Conservation (phyloP, 2,329 filamentous ascomycete species). For the Chrysoporthe cubensis region DNA sequence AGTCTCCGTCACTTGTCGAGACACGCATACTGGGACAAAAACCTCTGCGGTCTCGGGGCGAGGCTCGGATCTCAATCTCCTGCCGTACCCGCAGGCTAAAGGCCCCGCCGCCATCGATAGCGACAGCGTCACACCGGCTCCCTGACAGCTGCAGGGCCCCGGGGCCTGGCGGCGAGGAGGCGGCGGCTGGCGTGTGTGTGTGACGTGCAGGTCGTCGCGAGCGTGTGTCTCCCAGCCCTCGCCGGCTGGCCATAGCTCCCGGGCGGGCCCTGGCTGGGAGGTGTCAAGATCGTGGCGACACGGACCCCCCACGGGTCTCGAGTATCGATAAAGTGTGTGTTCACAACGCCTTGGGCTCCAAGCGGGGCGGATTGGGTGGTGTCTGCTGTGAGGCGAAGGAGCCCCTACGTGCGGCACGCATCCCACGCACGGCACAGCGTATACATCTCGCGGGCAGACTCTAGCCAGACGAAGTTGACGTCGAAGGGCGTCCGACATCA, state of each 20-base stretch:
- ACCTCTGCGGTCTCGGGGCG: neutral
- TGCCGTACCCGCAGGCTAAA: neutral
- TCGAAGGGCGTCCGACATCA: neutral
- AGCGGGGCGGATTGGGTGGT: too few relatives aligned
- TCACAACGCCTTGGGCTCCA: too few relatives aligned
- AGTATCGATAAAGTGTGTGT: too few relatives aligned
- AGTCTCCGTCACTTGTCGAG: too few relatives aligned
- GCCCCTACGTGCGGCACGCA: too few relatives aligned
- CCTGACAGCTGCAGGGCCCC: conserved; percentile 10
- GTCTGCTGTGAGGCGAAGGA: too few relatives aligned
- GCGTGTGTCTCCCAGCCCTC: too few relatives aligned
- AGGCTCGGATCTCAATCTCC: neutral
- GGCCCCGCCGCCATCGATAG: neutral
- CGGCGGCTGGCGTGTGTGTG: neutral
- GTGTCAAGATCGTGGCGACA: neutral
- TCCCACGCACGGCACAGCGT: too few relatives aligned
- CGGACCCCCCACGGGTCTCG: too few relatives aligned
- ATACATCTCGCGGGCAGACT: too few relatives aligned
- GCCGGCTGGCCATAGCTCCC: too few relatives aligned
- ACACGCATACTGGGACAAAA: neutral
- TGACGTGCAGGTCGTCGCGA: neutral
- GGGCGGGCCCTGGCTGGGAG: neutral
- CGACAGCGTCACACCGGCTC: neutral
- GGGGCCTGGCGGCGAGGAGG: neutral
- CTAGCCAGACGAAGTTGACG: neutral